phyloP scores from a whole-genome alignment of 1,284 basidiomycete genomes.

The Schizophyllum amplum region DNA sequence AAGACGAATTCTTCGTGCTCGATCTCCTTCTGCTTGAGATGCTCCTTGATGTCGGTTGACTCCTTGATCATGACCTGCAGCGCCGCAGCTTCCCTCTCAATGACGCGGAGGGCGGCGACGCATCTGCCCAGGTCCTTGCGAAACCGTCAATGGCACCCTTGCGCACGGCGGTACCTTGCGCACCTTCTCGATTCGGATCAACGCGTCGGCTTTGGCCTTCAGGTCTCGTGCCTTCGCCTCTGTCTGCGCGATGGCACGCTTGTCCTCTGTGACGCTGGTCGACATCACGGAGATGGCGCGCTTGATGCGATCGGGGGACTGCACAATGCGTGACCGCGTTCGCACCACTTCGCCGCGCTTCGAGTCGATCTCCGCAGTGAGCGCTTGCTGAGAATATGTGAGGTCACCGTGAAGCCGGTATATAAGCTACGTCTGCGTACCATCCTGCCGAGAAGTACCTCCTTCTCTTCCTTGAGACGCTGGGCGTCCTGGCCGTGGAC shows the following conservation, averaged over 20 bases:
- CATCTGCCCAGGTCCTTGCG: conserved; percentile 58
- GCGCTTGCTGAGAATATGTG: conserved; percentile 36
- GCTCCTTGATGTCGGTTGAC: conserved; percentile 54
- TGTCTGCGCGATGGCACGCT: conserved; percentile 49
- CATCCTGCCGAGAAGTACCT: conserved; percentile 47
- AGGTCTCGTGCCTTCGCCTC: conserved; percentile 72
- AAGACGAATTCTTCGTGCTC: conserved; percentile 62
- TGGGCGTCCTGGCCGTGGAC: conserved; percentile 53
- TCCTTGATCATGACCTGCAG: conserved; percentile 59
- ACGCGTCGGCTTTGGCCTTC: conserved; percentile 60
- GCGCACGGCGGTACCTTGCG: conserved; percentile 1
- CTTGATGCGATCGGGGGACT: conserved; percentile 81
- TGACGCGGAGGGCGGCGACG: conserved; percentile 60
- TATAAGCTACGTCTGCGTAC: conserved; percentile 19
- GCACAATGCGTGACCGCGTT: conserved; percentile 69
- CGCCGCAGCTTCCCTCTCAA: conserved; percentile 59
- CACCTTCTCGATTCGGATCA: conserved; percentile 72
- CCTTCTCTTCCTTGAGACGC: conserved; percentile 60
- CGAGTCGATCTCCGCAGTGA: conserved; percentile 49
- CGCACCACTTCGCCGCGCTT: conserved; percentile 46
- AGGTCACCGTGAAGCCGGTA: background rate
- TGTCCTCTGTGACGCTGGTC: conserved; percentile 48
- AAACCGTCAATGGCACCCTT: conserved; percentile 1
- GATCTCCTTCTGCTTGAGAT: conserved; percentile 61
- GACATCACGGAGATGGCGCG: conserved; percentile 72